Evolutionary conservation across 2,329 filamentous ascomycete genomes (phyloP), one percentile per base, ranked within the genome.

Genomic region (Alternaria gaisen): DNA sequence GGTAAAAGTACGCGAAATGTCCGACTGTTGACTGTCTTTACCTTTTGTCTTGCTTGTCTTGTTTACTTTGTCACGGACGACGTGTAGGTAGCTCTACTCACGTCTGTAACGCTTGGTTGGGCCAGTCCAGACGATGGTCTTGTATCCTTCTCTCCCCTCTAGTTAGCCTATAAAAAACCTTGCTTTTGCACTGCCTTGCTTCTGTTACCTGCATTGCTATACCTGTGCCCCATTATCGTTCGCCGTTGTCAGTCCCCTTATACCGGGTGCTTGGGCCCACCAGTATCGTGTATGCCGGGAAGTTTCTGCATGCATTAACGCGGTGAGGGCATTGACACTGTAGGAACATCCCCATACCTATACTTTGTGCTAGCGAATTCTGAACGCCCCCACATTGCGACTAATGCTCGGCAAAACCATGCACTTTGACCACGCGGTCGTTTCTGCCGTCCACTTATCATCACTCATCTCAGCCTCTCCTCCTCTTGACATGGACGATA

Each of bases 81-180:
- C 69, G 64, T 64, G 65, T 67, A 64, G 65, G 36, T 56, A 62
- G 63, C 67, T 70, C 67, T 61, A 56, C 67, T 69, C 65, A 41
- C 67, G 61, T 61, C 59, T 48, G 28, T 30, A 18, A 48, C 30
- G 36, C 30, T 14, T 43, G 36, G 26, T 51, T 57, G 38, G 53
- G 40, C 43, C 30, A 28, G 24, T 38, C 24, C 16, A 34, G 30
- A 43, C 24, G 55, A 52, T 59, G 50, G 36, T 54, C 44, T 16
- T 56, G 46, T 55, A 55, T 61, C 56, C 54, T 56, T 56, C 53
- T 72, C 61, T 47, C 60, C 58, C 58, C 60, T 57, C 44, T 65
- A 67, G 54, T 42, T 63, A 64, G 61, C 52, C 59, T 63, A 66
- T 70, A 46, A 46, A 53, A 53, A 56, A 47, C 57, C 26, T 38